Percentiles rank a stretch among this genome's conserved stretches.
These are phyloP conservation scores for Monosporozyma yasuniensis DNA, from an alignment of 805 yeast genomes.

Conservation along the genomic window DNA sequence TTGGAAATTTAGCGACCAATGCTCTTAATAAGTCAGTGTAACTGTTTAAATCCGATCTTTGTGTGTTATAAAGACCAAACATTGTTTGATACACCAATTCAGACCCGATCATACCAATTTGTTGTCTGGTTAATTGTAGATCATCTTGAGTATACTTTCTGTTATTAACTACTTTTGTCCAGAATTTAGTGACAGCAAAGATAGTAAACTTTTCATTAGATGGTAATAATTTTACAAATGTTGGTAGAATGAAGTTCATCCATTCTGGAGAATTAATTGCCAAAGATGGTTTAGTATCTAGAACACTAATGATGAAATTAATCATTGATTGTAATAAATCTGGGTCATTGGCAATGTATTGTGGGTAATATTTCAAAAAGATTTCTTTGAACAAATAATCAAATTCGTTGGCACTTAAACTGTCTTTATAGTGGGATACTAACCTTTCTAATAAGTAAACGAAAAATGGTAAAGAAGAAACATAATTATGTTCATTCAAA, in stretches of 20 bases:
- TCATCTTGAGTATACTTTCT: slow-evolving; percentile 40
- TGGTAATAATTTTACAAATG: slow-evolving; percentile 26
- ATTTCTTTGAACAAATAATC: slow-evolving; percentile 32
- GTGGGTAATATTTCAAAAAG: slow-evolving; percentile 31
- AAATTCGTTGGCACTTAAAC: slow-evolving; percentile 28
- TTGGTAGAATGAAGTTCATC: slow-evolving; percentile 22
- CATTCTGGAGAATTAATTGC: slow-evolving; percentile 30
- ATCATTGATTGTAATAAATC: slow-evolving; percentile 48
- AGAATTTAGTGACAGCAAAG: slow-evolving; percentile 43
- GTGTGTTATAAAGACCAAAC: slow-evolving; percentile 40
- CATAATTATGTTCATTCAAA: slow-evolving; percentile 19
- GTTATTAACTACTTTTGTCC: slow-evolving; percentile 40
- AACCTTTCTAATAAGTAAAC: slow-evolving; percentile 40
- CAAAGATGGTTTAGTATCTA: slow-evolving; percentile 43
- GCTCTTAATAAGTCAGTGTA: slow-evolving; percentile 46
- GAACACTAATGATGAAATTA: slow-evolving; percentile 41
- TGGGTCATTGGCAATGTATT: slow-evolving; percentile 41
- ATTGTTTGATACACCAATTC: slow-evolving; percentile 28
- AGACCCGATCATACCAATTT: slow-evolving; percentile 21
- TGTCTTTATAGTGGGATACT: slow-evolving; percentile 31
- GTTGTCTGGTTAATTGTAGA: slow-evolving; percentile 27
- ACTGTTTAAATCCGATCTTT: slow-evolving; percentile 51
- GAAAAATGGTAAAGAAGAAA: slow-evolving; percentile 35
- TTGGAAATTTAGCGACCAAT: slow-evolving; percentile 41
- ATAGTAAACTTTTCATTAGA: slow-evolving; percentile 45